Conservation (phyloP, 176 grass and related monocot genomes). For the Poa pratensis region DNA sequence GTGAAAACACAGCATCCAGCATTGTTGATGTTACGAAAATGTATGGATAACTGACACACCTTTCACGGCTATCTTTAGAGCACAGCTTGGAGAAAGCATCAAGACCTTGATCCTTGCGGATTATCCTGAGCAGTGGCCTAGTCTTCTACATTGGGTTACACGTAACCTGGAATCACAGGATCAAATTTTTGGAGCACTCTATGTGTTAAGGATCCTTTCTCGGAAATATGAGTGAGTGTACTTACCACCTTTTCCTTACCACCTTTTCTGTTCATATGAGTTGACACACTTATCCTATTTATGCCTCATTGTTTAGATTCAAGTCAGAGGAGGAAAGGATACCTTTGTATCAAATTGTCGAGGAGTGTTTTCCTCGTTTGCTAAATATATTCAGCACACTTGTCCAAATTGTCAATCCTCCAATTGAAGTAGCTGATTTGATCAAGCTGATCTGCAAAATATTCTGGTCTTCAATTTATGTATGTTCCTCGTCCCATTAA, state of each 20-base stretch:
- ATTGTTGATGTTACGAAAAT: slow-evolving; percentile 25
- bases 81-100: slow-evolving; percentile 90
- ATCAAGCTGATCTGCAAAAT: slow-evolving; percentile 98
- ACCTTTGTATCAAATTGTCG: slow-evolving; percentile 75
- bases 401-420: slow-evolving; percentile 71
- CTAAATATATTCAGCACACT: slow-evolving; percentile 76
- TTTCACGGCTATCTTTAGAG: slow-evolving; percentile 53
- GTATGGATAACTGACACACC: slow-evolving; percentile 29
- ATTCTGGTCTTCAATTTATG: slow-evolving; percentile 97
- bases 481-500: slow-evolving; percentile 47
- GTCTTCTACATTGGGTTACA: slow-evolving; percentile 86
- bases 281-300: background rate
- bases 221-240: slow-evolving; percentile 92
- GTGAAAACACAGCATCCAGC: background rate
- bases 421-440: slow-evolving; percentile 83
- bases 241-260: background rate
- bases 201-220: slow-evolving; percentile 82
- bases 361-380: slow-evolving; percentile 79
- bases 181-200: slow-evolving; percentile 87
- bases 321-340: slow-evolving; percentile 85
- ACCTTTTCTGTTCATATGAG: background rate
- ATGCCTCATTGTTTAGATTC: slow-evolving; percentile 56
- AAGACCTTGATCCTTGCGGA: slow-evolving; percentile 86
- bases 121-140: slow-evolving; percentile 94
- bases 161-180: slow-evolving; percentile 74